These are phyloP conservation scores for Moesziomyces sp. DNA, from an alignment of 1,284 basidiomycete genomes.

Conservation along the genomic window DNA sequence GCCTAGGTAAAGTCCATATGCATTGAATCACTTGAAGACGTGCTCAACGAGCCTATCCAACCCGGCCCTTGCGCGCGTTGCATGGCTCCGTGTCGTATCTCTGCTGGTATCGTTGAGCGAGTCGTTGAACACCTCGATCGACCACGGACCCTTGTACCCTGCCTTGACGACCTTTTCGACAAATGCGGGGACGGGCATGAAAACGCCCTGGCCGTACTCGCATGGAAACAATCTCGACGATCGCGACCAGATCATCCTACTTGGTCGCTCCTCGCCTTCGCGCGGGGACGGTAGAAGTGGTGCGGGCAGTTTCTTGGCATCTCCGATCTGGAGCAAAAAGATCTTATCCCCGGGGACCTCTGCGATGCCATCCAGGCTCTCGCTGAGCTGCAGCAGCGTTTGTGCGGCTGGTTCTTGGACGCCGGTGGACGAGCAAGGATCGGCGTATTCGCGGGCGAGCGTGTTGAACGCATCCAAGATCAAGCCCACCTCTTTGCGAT, in stretches of 20 bases:
- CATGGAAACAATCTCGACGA: conserved; percentile 65
- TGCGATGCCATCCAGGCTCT: neutral
- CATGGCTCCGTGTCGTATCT: conserved; percentile 52
- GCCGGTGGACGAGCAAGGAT: conserved; percentile 31
- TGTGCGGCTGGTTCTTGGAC: conserved; percentile 13
- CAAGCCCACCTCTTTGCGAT: conserved; percentile 65
- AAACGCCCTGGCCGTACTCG: conserved; percentile 63
- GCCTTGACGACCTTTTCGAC: conserved; percentile 54
- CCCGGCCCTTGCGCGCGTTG: conserved; percentile 43
- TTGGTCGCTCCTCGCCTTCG: conserved; percentile 57
- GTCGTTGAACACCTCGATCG: conserved; percentile 68
- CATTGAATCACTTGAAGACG: neutral
- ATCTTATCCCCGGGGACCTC: conserved; percentile 18
- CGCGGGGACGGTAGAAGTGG: conserved; percentile 44
- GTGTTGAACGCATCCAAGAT: conserved; percentile 69
- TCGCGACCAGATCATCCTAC: conserved; percentile 67
- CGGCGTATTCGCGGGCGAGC: conserved; percentile 65
- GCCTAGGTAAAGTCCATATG: too few species aligned
- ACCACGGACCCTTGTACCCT: conserved; percentile 66
- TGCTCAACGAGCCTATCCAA: conserved; percentile 19
- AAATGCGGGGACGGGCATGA: conserved; percentile 66
- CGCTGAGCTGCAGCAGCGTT: neutral
- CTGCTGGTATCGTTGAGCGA: conserved; percentile 29
- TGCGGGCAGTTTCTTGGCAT: conserved; percentile 11
- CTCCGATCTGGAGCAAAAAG: conserved; percentile 41